Conservation (phyloP, 805 yeast species). For the Ogataea methanolica region DNA sequence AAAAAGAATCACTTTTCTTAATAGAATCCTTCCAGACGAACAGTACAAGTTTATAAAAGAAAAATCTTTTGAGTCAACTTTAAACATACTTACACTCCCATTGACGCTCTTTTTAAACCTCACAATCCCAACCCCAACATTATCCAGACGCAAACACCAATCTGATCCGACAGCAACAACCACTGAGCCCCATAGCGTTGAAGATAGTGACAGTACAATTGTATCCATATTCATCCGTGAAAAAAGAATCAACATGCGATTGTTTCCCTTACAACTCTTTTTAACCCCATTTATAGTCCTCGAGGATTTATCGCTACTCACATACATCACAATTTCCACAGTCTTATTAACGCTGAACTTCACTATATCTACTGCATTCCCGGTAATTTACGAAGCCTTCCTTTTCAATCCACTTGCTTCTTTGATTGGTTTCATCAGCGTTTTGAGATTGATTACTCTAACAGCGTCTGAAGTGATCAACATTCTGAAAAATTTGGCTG, state of each 20-base stretch:
- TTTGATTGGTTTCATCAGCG: slow-evolving; percentile 26
- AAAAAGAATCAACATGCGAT: slow-evolving; percentile 13
- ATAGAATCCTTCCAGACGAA: slow-evolving; percentile 14
- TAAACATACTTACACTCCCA: slow-evolving; percentile 23
- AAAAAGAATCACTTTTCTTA: slow-evolving; percentile 2
- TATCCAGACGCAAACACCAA: neutral
- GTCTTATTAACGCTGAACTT: slow-evolving; percentile 1
- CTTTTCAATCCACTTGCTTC: slow-evolving; percentile 21
- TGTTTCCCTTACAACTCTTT: slow-evolving; percentile 29
- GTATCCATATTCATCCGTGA: slow-evolving; percentile 11
- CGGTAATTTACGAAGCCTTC: slow-evolving; percentile 3
- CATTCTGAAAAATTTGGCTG: slow-evolving; percentile 40
- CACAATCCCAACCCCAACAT: slow-evolving; percentile 25
- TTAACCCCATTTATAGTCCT: slow-evolving; percentile 14
- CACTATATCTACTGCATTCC: neutral
- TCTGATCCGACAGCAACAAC: neutral
- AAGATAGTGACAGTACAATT: neutral
- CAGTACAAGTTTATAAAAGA: slow-evolving; percentile 2
- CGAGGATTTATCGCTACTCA: neutral
- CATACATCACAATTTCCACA: neutral
- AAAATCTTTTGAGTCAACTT: slow-evolving; percentile 20
- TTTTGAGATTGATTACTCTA: slow-evolving; percentile 26
- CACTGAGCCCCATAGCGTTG: neutral
- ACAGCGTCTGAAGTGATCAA: slow-evolving; percentile 27
- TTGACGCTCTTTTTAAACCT: slow-evolving; percentile 20